Base-by-base conservation (phyloP, 2,329 filamentous ascomycete species). In the Lecanicillium sp. region DNA sequence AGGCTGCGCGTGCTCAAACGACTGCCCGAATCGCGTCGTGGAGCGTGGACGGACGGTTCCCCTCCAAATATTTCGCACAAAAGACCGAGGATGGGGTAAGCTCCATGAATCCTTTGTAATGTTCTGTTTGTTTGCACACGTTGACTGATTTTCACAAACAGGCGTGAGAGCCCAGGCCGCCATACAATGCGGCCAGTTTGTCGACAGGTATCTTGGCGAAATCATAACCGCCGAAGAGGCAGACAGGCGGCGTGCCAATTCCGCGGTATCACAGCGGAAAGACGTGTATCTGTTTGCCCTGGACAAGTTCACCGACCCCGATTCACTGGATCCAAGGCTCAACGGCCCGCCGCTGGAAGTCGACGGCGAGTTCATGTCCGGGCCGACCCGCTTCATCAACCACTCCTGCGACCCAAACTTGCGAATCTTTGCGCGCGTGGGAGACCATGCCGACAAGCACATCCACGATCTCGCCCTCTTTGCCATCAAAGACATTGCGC, bases 341-440 rank as follows among this genome's bases (percentile, higher is more conserved):
- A 65, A 68, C 4, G 72, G 69, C 0, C 62, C 71, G 5, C 69
- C 77, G 13, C 60, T 83, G 4, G 77, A 80, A 46, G 72, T 80
- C 0, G 79, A 81, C 41, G 87, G 87, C 10, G 81, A 89, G 55
- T 84, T 83, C 56, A 78, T 81, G 66, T 84, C 85, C 1, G 84
- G 84, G 0, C 83, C 84, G 0, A 86, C 84, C 0, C 74, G 85
- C 3, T 92, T 90, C 58, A 84, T 90, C 56, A 92, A 92, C 50
- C 86, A 92, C 56, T 84, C 77, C 2, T 90, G 86, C 55, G 75
- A 85, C 4, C 85, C 86, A 0, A 90, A 89, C 51, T 72, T 87
- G 52, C 71, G 82, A 12, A 86, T 88, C 44, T 90, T 89, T 58
- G 84, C 83, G 0, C 77, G 87, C 1, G 82, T 85, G 2, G 84